Base-by-base conservation (phyloP, 495 filamentous ascomycete genomes). In the Neurospora discreta region DNA sequence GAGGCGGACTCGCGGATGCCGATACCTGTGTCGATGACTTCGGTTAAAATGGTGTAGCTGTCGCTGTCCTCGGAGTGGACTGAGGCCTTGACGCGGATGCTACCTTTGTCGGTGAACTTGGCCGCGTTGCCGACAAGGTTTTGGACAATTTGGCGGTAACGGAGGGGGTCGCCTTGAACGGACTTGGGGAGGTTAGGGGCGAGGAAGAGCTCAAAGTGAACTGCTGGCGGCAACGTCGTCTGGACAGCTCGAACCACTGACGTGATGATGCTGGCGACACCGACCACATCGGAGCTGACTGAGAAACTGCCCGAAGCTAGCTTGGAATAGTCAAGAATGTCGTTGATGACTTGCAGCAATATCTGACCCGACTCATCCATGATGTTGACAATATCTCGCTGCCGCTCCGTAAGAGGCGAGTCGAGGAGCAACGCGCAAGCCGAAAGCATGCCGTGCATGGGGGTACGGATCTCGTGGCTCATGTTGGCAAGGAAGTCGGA, bases 1-100 rank as follows among this genome's bases (percentile, higher is more conserved):
- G 90, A 87, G 3, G 89, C 82, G 52, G 84, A 72, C 8, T 87
- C 82, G 0, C 90, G 86, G 68, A 95, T 89, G 20, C 92, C 92
- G 9, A 91, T 92, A 10, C 92, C 92, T 11, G 90, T 93, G 75
- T 95, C 92, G 73, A 87, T 84, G 16, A 95, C 89, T 75, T 92
- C 89, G 5, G 87, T 88, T 23, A 84, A 77, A 16, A 90, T 78
- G 1, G 74, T 77, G 73, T 80, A 90, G 16, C 73, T 74, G 9
- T 76, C 74, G 0, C 84, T 81, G 40, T 85, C 80, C 30, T 83
- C 76, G 23, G 81, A 75, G n/a, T 80, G 43, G 1, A 83, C 69
- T 4, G 76, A 77, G 36, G 74, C 75, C 65, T 70, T 68, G 36
- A 86, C 75, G 4, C 77, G 68, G 38, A 86, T 80, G 69, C 71